Evolutionary conservation across 208 protist genomes (phyloP).

Genomic region (Leishmania aethiopica): DNA sequence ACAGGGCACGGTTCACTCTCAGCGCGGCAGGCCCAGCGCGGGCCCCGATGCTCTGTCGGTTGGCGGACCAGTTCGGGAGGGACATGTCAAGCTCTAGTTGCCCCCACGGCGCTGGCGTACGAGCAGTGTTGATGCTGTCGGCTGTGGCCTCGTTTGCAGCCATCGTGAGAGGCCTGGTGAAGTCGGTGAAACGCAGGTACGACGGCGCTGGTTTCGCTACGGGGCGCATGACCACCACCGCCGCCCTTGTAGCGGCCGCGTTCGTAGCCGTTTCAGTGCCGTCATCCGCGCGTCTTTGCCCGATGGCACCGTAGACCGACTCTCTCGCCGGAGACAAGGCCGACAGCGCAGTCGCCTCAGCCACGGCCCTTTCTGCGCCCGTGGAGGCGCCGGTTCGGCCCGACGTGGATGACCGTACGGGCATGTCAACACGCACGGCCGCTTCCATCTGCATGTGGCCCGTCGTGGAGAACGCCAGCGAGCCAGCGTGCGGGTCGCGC

Average conservation of each 20-base stretch:
- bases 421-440: slow-evolving; percentile 40
- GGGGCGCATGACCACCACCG: not conserved
- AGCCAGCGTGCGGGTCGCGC: slow-evolving; percentile 35
- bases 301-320: not conserved
- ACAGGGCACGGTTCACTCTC: slow-evolving; percentile 20
- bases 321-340: not conserved
- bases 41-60: slow-evolving; percentile 30
- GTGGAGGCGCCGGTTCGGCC: not conserved
- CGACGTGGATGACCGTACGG: slow-evolving; percentile 4
- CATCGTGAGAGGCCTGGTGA: slow-evolving; percentile 13
- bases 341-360: not conserved
- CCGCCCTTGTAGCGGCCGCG: not conserved
- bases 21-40: slow-evolving; percentile 25
- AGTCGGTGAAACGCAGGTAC: slow-evolving; percentile 27
- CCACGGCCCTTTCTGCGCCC: not conserved
- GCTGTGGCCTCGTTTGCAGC: not conserved
- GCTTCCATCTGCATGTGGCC: slow-evolving; percentile 40
- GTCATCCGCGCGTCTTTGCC: too few species aligned
- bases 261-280: not conserved
- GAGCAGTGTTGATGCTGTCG: not conserved
- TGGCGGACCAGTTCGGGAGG: slow-evolving; percentile 24
- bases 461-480: slow-evolving; percentile 48
- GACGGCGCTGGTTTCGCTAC: slow-evolving; percentile 10
- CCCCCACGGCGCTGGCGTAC: slow-evolving; percentile 8
- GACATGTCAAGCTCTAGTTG: slow-evolving; percentile 26